Percentiles rank a stretch among this genome's conserved stretches.
These are phyloP conservation scores for Teratosphaeria pseudoeucalypti DNA, from an alignment of 2,329 filamentous ascomycete genomes.

Conservation along the genomic window DNA sequence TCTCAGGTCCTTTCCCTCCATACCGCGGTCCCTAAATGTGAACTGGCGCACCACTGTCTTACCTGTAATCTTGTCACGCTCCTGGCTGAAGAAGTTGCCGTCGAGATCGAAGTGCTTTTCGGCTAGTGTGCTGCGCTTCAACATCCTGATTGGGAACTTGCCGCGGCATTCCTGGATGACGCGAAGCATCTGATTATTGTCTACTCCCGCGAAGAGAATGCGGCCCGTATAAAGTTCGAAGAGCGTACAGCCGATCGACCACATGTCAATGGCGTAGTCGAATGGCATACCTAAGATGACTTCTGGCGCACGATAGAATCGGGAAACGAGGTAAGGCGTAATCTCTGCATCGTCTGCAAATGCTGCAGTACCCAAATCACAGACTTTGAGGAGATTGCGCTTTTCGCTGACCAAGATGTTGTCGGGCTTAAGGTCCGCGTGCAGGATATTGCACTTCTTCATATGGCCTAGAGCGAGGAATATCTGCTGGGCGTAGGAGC, in stretches of 20 bases:
- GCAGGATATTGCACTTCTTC: conserved; percentile 84
- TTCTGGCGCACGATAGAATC: conserved; percentile 94
- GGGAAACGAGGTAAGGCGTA: conserved; percentile 88
- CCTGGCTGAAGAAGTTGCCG: conserved; percentile 73
- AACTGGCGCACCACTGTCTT: conserved; percentile 64
- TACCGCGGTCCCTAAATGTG: conserved; percentile 55
- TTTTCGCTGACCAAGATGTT: conserved; percentile 85
- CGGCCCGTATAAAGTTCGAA: conserved; percentile 97
- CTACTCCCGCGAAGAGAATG: conserved; percentile 87
- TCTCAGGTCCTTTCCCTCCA: conserved; percentile 57
- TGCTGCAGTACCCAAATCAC: conserved; percentile 92
- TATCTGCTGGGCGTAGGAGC: conserved; percentile 86
- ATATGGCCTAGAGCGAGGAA: conserved; percentile 81
- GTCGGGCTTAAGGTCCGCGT: conserved; percentile 95
- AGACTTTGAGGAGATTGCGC: conserved; percentile 81
- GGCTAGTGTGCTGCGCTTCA: conserved; percentile 69
- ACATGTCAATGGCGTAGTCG: conserved; percentile 90
- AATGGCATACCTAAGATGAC: conserved; percentile 96
- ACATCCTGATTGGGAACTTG: conserved; percentile 79
- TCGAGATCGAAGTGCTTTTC: conserved; percentile 72
- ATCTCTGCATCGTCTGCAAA: conserved; percentile 84
- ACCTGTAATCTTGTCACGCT: conserved; percentile 77
- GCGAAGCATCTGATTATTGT: conserved; percentile 97
- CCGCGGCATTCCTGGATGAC: conserved; percentile 94
- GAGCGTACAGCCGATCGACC: conserved; percentile 93